Base-by-base conservation (phyloP, 495 filamentous ascomycete genomes). In the Trichoderma parareesei region DNA sequence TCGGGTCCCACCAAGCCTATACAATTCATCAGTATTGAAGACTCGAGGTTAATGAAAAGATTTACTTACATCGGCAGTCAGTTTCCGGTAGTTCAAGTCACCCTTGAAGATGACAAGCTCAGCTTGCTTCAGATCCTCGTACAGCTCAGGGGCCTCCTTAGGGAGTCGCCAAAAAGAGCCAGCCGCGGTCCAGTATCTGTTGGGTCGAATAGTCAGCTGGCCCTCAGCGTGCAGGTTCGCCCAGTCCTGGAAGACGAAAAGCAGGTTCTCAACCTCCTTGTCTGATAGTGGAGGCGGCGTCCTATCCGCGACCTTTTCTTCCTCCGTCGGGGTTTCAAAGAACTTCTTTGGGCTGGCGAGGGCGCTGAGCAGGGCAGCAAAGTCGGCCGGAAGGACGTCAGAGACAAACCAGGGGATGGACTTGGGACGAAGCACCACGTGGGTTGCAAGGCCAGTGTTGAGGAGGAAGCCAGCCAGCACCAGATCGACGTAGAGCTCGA, bases 41-140 rank as follows among this genome's bases (percentile, higher is more conserved):
- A 65, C 16, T 64, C 73, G 70, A 69, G 59, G 60, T 1, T n/a
- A 59, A 33, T 16, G 20, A 57, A 10, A 2, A 35, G 61, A 41
- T 33, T 61, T 11, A 77, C 87, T 82, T 78, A 92, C 92, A 76
- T 98, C 95, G 37, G 83, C 90, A 35, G 87, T 89, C 64, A 98
- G 71, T 71, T 98, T 98, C 42, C 94, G 79, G 70, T 98, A 98
- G 71, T 98, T 98, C 69, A 98, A 72, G 76, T 98, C 94, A 8
- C 94, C 94, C 79, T 98, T 98, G 79, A 97, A 96, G 33, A 98
- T 84, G 1, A 96, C 91, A n/a, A 98, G 78, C 73, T 96, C 92
- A 66, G 87, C 88, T 66, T 85, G 76, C 77, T 91, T 85, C n/a
- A 98, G 75, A 69, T 97, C 93, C 6, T 90, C 83, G 62, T 85